phyloP scores from a whole-genome alignment of 345 rosid species.

The Aquilaria sinensis region DNA sequence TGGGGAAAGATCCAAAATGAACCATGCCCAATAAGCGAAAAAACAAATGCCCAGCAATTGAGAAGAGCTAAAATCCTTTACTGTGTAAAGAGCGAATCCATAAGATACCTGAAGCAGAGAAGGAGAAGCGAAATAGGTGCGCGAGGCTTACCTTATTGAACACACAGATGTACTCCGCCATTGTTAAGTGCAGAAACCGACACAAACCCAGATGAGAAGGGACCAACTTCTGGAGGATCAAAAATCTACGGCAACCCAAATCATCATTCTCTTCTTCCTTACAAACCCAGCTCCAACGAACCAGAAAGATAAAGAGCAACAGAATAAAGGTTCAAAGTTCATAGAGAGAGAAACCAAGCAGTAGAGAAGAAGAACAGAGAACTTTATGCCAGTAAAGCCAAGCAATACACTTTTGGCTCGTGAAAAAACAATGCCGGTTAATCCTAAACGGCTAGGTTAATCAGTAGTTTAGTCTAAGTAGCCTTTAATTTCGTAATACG shows the following conservation, averaged over 20 bases:
- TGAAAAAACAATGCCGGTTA: slow-evolving; percentile 10
- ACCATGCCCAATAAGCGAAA: slow-evolving; percentile 1
- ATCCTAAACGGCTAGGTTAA: too few species aligned
- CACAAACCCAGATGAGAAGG: slow-evolving; percentile 4
- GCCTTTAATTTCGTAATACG: too few species aligned
- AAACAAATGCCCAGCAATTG: too few species aligned
- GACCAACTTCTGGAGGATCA: not conserved
- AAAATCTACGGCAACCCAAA: not conserved
- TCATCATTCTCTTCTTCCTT: slow-evolving; percentile 3
- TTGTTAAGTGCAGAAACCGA: slow-evolving; percentile 32
- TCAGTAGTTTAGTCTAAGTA: too few species aligned
- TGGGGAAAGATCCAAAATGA: not conserved
- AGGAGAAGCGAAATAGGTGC: not conserved
- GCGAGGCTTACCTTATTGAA: slow-evolving; percentile 40
- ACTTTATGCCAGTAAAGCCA: not conserved
- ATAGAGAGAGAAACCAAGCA: not conserved
- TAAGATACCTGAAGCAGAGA: not conserved
- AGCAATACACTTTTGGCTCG: slow-evolving; percentile 10
- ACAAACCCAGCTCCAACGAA: slow-evolving; percentile 2
- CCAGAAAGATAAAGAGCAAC: not conserved
- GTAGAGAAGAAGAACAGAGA: not conserved
- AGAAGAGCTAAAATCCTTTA: not conserved
- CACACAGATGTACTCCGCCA: slow-evolving; percentile 64
- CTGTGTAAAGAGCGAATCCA: not conserved
- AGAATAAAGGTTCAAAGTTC: not conserved